phyloP scores from a whole-genome alignment of 768 basidiomycete genomes.

The Mycena vulgaris region DNA sequence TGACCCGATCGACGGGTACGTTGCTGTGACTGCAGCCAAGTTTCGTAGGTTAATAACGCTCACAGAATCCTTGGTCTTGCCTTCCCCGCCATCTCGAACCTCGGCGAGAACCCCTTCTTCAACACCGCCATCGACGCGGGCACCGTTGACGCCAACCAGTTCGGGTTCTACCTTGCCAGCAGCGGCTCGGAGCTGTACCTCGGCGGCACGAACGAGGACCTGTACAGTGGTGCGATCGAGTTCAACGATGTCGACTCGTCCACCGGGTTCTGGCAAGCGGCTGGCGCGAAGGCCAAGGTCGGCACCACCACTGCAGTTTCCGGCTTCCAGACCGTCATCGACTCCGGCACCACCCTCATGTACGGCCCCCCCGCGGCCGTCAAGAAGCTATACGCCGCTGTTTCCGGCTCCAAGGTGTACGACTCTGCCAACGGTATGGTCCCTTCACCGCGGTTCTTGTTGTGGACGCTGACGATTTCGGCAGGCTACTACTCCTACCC shows the following conservation, averaged over 20 bases:
- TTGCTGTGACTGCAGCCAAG: neutral
- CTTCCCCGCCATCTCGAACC: conserved; percentile 51
- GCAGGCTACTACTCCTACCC: conserved; percentile 32
- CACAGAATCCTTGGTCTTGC: conserved; percentile 51
- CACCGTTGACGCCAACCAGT: conserved; percentile 50
- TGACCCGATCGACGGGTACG: conserved; percentile 33
- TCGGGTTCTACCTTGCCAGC: conserved; percentile 60
- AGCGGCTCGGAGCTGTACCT: conserved; percentile 63
- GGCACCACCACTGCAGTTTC: conserved; percentile 13
- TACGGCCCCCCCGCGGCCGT: conserved; percentile 45
- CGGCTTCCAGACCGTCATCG: conserved; percentile 45
- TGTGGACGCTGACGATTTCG: too few species aligned
- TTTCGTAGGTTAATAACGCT: neutral
- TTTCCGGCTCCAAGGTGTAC: conserved; percentile 19
- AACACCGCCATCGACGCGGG: conserved; percentile 55
- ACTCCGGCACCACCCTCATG: conserved; percentile 55
- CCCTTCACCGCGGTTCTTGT: too few species aligned
- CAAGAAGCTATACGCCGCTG: conserved; percentile 39
- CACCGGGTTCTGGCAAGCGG: conserved; percentile 46
- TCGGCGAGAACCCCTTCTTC: conserved; percentile 54
- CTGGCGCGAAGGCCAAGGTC: conserved; percentile 32
- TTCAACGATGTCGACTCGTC: conserved; percentile 44
- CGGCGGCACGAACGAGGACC: conserved; percentile 61
- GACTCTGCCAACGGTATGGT: conserved; percentile 16
- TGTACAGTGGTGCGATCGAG: conserved; percentile 61